Percentiles rank a stretch among this genome's conserved stretches.
These are phyloP conservation scores for Spinellus fusiger DNA, from an alignment of 192 early-diverging fungal genomes.

Conservation along the genomic window DNA sequence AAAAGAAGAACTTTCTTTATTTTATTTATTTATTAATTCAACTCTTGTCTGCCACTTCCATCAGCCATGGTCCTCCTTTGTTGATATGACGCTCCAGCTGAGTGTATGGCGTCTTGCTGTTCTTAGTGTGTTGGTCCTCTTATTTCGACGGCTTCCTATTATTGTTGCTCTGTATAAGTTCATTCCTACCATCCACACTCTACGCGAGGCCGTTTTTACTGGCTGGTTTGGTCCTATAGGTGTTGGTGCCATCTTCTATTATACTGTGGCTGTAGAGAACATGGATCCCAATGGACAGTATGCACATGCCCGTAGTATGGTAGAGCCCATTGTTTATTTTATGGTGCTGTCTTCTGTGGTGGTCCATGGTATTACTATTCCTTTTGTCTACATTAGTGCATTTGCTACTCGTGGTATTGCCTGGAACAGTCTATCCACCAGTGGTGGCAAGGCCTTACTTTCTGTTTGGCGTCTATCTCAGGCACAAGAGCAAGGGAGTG, in stretches of 20 bases:
- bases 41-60: not conserved
- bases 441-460: not conserved
- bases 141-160: conserved; percentile 66
- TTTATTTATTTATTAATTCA: not conserved
- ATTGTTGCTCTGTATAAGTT: conserved; percentile 51
- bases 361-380: conserved; percentile 75
- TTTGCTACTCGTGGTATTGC: conserved; percentile 20
- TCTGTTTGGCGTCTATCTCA: too few species aligned
- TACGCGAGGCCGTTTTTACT: conserved; percentile 67
- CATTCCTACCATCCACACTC: conserved; percentile 61
- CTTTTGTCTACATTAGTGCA: conserved; percentile 56
- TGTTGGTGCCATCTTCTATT: conserved; percentile 44
- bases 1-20: not conserved
- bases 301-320: conserved; percentile 18
- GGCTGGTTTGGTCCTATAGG: conserved; percentile 93
- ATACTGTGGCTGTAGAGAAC: conserved; percentile 22
- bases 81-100: conserved; percentile 40
- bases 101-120: conserved; percentile 60
- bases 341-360: conserved; percentile 71
- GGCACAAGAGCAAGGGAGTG: too few species aligned
- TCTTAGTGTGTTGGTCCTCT: conserved; percentile 51
- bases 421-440: not conserved
- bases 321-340: conserved; percentile 57
- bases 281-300: conserved; percentile 12
- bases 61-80: conserved; percentile 60